Evolutionary conservation across 345 rosid species (phyloP).

Genomic region (Dipteronia sinensis): DNA sequence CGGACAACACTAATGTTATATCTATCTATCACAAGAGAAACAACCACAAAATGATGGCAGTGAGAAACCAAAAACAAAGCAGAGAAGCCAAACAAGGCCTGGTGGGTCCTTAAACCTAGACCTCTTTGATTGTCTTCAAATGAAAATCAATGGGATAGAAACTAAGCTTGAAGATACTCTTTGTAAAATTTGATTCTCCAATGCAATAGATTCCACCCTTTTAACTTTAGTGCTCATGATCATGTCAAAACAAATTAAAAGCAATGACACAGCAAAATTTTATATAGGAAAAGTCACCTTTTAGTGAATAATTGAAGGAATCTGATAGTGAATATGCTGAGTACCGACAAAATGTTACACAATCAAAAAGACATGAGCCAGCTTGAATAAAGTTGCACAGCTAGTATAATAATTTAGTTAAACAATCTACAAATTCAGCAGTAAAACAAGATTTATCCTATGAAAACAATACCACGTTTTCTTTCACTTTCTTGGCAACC

Average conservation of each 20-base stretch:
- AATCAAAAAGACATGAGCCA: not conserved
- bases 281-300: not conserved
- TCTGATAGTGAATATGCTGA: not conserved
- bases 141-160: not conserved
- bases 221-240: not conserved
- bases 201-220: conserved; percentile 6
- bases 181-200: not conserved
- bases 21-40: conserved; percentile 10
- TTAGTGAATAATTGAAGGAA: not conserved
- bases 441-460: not conserved
- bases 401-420: too few relatives aligned
- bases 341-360: not conserved
- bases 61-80: not conserved
- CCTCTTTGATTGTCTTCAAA: not conserved
- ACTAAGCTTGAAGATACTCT: not conserved
- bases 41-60: conserved; percentile 4
- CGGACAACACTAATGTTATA: not conserved
- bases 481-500: conserved; percentile 1
- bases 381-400: not conserved
- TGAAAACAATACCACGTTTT: not conserved
- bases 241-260: not conserved
- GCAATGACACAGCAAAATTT: not conserved
- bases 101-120: conserved; percentile 16
- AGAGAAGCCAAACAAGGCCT: not conserved
- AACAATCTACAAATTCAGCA: not conserved